Evolutionary conservation across 495 filamentous ascomycete genomes (phyloP), one percentile per base, ranked within the genome.

Genomic region (Penicillium angulare): DNA sequence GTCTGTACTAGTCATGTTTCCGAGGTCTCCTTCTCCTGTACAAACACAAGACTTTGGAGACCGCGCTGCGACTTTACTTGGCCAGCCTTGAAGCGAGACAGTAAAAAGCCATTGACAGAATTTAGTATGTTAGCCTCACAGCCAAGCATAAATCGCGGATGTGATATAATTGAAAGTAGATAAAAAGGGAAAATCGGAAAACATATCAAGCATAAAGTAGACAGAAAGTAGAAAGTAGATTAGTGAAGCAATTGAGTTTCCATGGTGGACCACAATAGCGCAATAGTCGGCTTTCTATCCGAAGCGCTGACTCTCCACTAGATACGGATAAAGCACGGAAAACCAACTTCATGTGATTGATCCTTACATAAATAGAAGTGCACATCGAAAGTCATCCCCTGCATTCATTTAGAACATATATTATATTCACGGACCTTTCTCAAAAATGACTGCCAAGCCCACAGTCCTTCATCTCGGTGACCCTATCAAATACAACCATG

Each of bases 391-490:
- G 26, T 43, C 40, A 43, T 24, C n/a, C n/a, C n/a, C n/a, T n/a
- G n/a, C n/a, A n/a, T n/a, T 13, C 1, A 15, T 8, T 1, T 24
- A 13, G 1, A 43, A n/a, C 8, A 0, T 10, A 9, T 39, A 5
- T 29, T 5, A 17, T 3, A 16, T 22, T 10, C 12, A 26, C 35
- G 10, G 5, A 9, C 0, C 6, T 16, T 22, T 13, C 17, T 43
- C 26, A 13, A 52, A 15, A 38, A 52, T 57, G 47, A 10, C 42
- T 39, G 16, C 50, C 4, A 64, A 61, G 43, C 64, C 54, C 16
- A 61, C 32, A n/a, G 79, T 88, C 16, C 79, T 87, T 32, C 82
- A 86, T 59, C 77, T 88, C 40, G 85, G 85, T 15, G 83, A 86
- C 46, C 68, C 78, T 4, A 73, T 86, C 58, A 74, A 77, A 50